Percentiles rank a stretch among this genome's conserved stretches.
Conservation (phyloP, 495 filamentous ascomycete species). For the Daldinia loculata region DNA sequence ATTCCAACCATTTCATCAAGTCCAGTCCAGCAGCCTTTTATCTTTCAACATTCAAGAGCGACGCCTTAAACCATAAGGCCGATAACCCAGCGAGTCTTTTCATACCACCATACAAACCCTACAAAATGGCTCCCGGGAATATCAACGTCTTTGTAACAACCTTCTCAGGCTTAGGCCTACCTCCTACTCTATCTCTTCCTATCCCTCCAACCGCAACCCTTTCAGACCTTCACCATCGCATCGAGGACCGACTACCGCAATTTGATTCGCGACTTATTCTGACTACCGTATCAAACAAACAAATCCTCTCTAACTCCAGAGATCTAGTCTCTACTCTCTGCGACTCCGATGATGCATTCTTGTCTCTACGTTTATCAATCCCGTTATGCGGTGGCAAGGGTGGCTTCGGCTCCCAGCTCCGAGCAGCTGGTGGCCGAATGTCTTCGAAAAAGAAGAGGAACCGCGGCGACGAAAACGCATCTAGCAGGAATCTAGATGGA, state of each 20-base stretch:
- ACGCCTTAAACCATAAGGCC: not conserved
- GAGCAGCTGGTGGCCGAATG: constrained; percentile 97
- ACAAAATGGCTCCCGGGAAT: constrained; percentile 55
- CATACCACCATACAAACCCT: not conserved
- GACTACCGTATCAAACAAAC: constrained; percentile 81
- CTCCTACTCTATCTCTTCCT: constrained; percentile 76
- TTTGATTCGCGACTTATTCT: constrained; percentile 69
- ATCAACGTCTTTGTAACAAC: constrained; percentile 86
- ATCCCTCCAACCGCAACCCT: constrained; percentile 72
- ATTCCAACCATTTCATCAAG: not conserved
- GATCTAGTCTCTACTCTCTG: constrained; percentile 63
- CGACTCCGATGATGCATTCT: constrained; percentile 65
- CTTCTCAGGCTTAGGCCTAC: constrained; percentile 83
- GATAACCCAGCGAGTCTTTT: not conserved
- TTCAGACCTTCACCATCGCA: constrained; percentile 67
- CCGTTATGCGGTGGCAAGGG: constrained; percentile 90
- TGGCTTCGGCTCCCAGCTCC: constrained; percentile 95
- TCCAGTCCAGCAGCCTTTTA: not conserved
- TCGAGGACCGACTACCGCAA: constrained; percentile 71
- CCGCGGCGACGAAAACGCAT: constrained; percentile 83
- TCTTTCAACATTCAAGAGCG: not conserved
- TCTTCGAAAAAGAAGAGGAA: constrained; percentile 88
- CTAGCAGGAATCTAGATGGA: constrained; percentile 91
- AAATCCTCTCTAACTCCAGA: constrained; percentile 60
- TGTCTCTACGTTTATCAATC: constrained; percentile 80